Evolutionary conservation across 495 filamentous ascomycete species (phyloP), one percentile per base, ranked within the genome.

Genomic region (Daldinia vernicosa): DNA sequence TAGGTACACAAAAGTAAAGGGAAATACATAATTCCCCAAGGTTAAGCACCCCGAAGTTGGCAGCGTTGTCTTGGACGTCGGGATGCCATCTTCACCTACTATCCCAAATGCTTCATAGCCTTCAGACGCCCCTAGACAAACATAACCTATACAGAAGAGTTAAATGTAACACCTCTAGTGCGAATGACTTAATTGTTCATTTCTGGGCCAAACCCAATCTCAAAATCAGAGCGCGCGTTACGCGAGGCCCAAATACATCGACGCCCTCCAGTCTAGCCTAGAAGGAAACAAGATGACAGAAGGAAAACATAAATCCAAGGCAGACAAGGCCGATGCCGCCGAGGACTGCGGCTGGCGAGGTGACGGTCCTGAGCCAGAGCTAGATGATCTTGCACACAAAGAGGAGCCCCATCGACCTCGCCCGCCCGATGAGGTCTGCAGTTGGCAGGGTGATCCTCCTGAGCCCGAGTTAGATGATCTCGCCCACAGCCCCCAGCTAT

Each of bases 391-490:
- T 19, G 33, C 60, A n/a, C 32, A 72, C 43, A 14, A 63, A 47
- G 43, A 47, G 19, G 43, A 47, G 22, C 8, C 24, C 24, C 60
- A 60, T 45, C 57, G 4, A 30, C 8, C 45, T 59, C 37, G 15
- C 19, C 26, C n/a, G 22, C 58, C 60, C 7, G 62, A 39, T 43
- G 70, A 67, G 6, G 52, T 51, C 19, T 75, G 72, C 61, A 60
- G 62, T 51, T 74, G 75, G 75, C 67, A 40, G 12, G 75, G 70
- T 12, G 72, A 77, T 50, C 54, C 75, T 40, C 64, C 72, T 26
- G 75, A 77, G 9, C 75, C 72, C 22, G 72, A 75, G 56, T 50
- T 75, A 15, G 75, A 75, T 17, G 70, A 75, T 28, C 72, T 74
- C 9, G 70, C 70, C 4, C 67, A 71, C 12, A 60, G 52, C 11